Evolutionary conservation across 768 basidiomycete species (phyloP), one percentile per base, ranked within the genome.

Genomic region (Agrocybe chaxingu): DNA sequence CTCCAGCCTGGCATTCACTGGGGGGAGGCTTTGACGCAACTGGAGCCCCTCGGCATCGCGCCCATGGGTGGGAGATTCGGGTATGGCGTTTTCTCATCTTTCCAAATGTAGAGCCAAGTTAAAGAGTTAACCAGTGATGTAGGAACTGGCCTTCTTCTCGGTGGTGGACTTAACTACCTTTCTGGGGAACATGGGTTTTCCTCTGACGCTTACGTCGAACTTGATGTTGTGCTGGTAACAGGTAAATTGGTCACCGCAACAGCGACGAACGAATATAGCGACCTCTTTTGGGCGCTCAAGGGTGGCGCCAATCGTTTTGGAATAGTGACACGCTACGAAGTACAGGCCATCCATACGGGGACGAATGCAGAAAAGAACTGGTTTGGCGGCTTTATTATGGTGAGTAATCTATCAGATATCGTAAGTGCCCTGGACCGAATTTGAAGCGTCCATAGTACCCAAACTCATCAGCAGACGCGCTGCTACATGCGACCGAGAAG

Each of bases 261-360:
- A 1, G 67, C 65, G 5, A 66, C 62, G 3, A 76, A 77, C 46
- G 44, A 68, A 54, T 70, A 73, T 43, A 59, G 68, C 2, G 74
- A 76, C 51, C 65, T 77, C 13, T 75, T 77, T 60, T 65, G 68
- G 35, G 73, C 74, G 3, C 61, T 77, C 44, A 75, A 75, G 54
- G 74, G 74, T 4, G 73, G 74, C n/a, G 74, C 63, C 3, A 75
- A 71, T 59, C 65, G 74, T 8, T 74, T 75, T 53, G 74, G 74
- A 2, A 75, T 77, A 39, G 72, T 74, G 12, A 75, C 74, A 10
- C 59, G 74, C 16, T 75, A 73, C 47, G 71, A 71, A 41, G 62
- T 77, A 8, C 51, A 66, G 31, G 68, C 72, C 11, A 62, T 71
- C 7, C 71, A 70, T 48, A 71, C 70, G 5, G 75, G 72, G 3